A percentile compares a stretch with the other conserved stretches of the same genome.
Conservation (phyloP, 331 rosid species). For the Dryas integrifolia region DNA sequence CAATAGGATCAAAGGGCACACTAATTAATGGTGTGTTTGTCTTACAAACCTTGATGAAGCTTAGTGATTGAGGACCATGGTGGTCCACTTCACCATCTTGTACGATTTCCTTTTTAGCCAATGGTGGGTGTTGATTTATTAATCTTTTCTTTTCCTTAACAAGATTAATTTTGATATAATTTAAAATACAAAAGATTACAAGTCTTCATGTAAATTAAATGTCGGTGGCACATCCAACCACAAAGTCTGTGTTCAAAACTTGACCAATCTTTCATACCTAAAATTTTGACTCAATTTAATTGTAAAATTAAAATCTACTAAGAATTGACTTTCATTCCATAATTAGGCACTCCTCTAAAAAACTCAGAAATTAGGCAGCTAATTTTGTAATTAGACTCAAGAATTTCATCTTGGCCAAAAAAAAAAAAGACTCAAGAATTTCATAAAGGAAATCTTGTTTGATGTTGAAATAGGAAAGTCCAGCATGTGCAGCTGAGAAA, state of each 20-base stretch:
- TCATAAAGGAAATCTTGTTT: neutral
- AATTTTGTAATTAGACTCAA: neutral
- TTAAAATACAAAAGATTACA: neutral
- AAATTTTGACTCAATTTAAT: constrained; percentile 7
- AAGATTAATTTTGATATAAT: neutral
- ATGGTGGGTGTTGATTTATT: neutral
- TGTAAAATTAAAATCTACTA: neutral
- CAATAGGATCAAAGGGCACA: neutral
- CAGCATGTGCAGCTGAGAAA: constrained; percentile 45
- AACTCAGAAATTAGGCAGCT: constrained; percentile 24
- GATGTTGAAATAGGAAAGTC: constrained; percentile 45
- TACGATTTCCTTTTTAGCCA: neutral
- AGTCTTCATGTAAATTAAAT: constrained; percentile 5
- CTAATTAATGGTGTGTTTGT: constrained; percentile 3
- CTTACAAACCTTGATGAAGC: neutral
- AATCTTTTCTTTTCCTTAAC: neutral
- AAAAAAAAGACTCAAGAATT: too few species aligned
- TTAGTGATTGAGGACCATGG: constrained; percentile 8
- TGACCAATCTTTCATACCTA: constrained; percentile 13
- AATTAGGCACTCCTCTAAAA: neutral
- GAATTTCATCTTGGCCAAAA: too few species aligned
- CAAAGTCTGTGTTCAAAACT: constrained; percentile 19
- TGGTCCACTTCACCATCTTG: neutral
- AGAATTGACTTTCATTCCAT: too few species aligned
- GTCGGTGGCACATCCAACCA: constrained; percentile 26